These are phyloP conservation scores for Mytilinidion resinicola DNA, from an alignment of 495 filamentous ascomycete species.

Conservation along the genomic window DNA sequence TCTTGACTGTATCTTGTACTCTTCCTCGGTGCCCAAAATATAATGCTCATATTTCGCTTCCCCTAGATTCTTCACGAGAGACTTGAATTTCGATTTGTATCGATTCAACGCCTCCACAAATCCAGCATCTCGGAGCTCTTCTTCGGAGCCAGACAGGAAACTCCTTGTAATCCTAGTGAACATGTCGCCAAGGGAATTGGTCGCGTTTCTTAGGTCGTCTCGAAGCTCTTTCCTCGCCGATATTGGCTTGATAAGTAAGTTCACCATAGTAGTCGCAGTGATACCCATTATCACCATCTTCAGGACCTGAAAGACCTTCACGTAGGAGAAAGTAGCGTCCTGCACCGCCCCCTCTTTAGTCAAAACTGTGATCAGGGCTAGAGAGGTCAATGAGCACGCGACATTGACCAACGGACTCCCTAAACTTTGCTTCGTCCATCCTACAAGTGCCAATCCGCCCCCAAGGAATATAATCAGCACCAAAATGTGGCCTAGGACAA, in stretches of 20 bases:
- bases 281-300: slow-evolving; percentile 91
- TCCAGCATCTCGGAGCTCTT: slow-evolving; percentile 57
- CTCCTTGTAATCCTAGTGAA: slow-evolving; percentile 74
- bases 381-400: slow-evolving; percentile 80
- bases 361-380: slow-evolving; percentile 84
- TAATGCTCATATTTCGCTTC: slow-evolving; percentile 92
- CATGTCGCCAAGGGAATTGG: slow-evolving; percentile 72
- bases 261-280: slow-evolving; percentile 64
- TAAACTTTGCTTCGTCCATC: slow-evolving; percentile 85
- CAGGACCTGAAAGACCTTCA: slow-evolving; percentile 79
- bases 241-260: slow-evolving; percentile 70
- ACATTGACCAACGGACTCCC: slow-evolving; percentile 85
- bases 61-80: slow-evolving; percentile 70
- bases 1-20: slow-evolving; percentile 72
- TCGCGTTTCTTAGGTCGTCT: slow-evolving; percentile 66
- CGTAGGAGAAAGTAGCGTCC: slow-evolving; percentile 66
- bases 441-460: slow-evolving; percentile 81
- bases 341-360: slow-evolving; percentile 90
- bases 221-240: slow-evolving; percentile 73
- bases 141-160: slow-evolving; percentile 79
- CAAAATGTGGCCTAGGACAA: slow-evolving; percentile 68
- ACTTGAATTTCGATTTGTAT: slow-evolving; percentile 63
- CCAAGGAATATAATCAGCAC: slow-evolving; percentile 84
- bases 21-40: slow-evolving; percentile 69
- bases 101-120: slow-evolving; percentile 61